A percentile compares a stretch with the other conserved stretches of the same genome.
phyloP scores from a whole-genome alignment of 345 rosid genomes.

The Linum lewisii region DNA sequence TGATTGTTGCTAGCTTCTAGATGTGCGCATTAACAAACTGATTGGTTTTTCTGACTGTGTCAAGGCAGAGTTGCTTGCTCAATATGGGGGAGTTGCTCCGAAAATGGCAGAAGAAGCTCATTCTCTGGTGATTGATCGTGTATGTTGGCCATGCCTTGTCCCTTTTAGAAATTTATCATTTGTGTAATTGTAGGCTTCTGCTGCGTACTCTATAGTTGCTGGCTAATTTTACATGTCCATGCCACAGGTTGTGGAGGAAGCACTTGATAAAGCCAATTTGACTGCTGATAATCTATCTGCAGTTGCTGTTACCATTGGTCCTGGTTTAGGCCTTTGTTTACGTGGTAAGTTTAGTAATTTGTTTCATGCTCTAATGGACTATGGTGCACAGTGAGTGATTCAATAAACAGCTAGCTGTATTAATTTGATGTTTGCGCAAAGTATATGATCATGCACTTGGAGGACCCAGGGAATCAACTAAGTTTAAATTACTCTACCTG shows the following conservation, averaged over 20 bases:
- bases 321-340: constrained; percentile 92
- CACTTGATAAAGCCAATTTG: constrained; percentile 62
- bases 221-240: neutral
- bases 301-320: constrained; percentile 97
- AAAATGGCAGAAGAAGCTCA: constrained; percentile 96
- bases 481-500: neutral
- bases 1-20: neutral
- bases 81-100: constrained; percentile 91
- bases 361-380: too few relatives aligned
- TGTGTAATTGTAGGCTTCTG: too few relatives aligned
- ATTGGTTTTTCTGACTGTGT: constrained; percentile 2
- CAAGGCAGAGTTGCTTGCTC: constrained; percentile 83
- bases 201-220: neutral
- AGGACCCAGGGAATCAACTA: too few relatives aligned
- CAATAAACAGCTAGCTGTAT: too few relatives aligned
- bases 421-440: too few relatives aligned
- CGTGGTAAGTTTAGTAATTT: constrained; percentile 43
- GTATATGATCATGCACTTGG: too few relatives aligned
- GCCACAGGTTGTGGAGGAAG: constrained; percentile 75
- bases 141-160: constrained; percentile 13
- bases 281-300: constrained; percentile 69
- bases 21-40: constrained; percentile 11
- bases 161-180: too few relatives aligned
- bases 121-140: constrained; percentile 69
- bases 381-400: too few relatives aligned